phyloP scores from a whole-genome alignment of 768 basidiomycete genomes.

The Boletus pseudo-olivaceus region DNA sequence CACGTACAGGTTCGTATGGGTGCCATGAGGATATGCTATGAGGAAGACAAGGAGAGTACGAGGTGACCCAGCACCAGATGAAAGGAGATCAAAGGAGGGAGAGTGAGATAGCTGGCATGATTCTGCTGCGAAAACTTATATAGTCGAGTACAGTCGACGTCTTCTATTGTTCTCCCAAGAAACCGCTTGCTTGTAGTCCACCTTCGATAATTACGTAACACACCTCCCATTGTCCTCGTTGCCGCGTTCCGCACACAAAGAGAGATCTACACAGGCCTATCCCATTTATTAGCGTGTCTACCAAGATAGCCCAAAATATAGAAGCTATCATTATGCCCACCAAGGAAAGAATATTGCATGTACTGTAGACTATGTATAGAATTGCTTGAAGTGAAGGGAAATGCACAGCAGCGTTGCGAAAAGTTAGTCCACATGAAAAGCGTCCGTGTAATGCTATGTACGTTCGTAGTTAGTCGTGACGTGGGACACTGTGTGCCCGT shows the following conservation, averaged over 20 bases:
- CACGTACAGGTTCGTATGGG: conserved; percentile 45
- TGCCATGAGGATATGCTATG: conserved; percentile 19
- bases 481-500: background rate
- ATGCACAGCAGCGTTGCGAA: conserved; percentile 8
- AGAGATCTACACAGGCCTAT: background rate
- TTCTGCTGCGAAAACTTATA: conserved; percentile 17
- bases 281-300: conserved; percentile 2
- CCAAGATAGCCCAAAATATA: conserved; percentile 1
- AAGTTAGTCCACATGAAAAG: conserved; percentile 13
- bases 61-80: conserved; percentile 33
- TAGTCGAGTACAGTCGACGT: conserved; percentile 9
- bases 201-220: conserved; percentile 15
- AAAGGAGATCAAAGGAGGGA: conserved; percentile 6
- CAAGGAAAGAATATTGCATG: conserved; percentile 7
- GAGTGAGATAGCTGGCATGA: conserved; percentile 4
- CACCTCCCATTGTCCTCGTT: conserved; percentile 25
- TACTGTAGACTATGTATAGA: conserved; percentile 12
- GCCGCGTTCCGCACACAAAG: background rate
- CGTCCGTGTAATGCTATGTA: conserved; percentile 10
- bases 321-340: background rate
- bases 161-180: conserved; percentile 32
- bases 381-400: background rate
- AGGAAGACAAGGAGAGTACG: conserved; percentile 9
- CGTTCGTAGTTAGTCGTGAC: conserved; percentile 14
- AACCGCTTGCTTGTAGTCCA: background rate